Percentiles rank a stretch among this genome's conserved stretches.
Evolutionary conservation across 2,329 filamentous ascomycete genomes (phyloP).

Genomic region (Fusarium setosum): DNA sequence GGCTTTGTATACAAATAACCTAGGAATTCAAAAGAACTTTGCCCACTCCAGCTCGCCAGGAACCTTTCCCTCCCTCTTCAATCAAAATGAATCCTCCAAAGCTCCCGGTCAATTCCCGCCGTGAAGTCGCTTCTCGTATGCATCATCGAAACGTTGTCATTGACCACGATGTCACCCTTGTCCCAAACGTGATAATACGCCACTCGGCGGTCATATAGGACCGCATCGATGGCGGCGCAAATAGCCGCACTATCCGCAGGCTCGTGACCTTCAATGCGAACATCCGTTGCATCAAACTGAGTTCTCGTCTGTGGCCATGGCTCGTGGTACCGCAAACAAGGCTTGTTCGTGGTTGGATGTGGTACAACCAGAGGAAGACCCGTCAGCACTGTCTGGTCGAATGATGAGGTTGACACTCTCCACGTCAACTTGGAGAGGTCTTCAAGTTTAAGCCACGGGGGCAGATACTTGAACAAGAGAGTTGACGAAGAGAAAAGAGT

Average conservation of each 20-base stretch:
- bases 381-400: conserved; percentile 55
- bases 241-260: conserved; percentile 48
- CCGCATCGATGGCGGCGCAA: conserved; percentile 53
- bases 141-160: conserved; percentile 62
- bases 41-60: no score
- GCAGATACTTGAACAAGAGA: conserved; percentile 60
- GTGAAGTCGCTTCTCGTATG: conserved; percentile 61
- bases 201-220: conserved; percentile 62
- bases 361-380: conserved; percentile 56
- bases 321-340: conserved; percentile 66
- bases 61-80: conserved; percentile 31
- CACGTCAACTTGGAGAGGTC: conserved; percentile 56
- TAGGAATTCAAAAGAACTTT: no score
- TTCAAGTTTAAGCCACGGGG: conserved; percentile 49
- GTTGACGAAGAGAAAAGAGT: conserved; percentile 66
- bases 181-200: conserved; percentile 64
- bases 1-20: no score
- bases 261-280: conserved; percentile 53
- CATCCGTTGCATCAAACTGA: conserved; percentile 58
- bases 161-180: conserved; percentile 64
- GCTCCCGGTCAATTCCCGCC: conserved; percentile 56
- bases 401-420: conserved; percentile 61
- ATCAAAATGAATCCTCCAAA: conserved; percentile 65
- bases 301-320: conserved; percentile 65
- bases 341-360: conserved; percentile 57